Evolutionary conservation across 306 rosid species (phyloP).

Genomic region (Castanea crenata): DNA sequence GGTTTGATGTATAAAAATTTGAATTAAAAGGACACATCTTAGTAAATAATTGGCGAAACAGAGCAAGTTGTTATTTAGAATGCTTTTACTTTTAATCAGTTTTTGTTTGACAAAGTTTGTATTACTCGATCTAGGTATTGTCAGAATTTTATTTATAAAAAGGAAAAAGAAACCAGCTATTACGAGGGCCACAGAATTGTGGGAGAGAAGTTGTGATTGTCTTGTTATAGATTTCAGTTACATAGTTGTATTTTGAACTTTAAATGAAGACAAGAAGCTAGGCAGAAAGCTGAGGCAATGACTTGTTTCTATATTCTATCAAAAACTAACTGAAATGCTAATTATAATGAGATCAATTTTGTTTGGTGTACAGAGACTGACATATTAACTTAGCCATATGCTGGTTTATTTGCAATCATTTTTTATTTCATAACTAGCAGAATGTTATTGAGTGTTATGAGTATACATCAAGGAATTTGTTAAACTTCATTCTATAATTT

Average conservation of each 20-base stretch:
- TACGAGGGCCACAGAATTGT: background rate
- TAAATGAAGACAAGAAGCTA: background rate
- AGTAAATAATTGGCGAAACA: background rate
- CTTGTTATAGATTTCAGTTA: background rate
- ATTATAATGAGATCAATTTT: background rate
- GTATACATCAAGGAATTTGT: background rate
- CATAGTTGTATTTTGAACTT: background rate
- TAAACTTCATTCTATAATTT: conserved; percentile 5
- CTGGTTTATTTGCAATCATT: background rate
- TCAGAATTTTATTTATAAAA: background rate
- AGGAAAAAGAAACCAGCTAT: background rate
- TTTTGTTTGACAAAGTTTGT: background rate
- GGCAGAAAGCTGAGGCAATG: background rate
- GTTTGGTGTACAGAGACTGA: background rate
- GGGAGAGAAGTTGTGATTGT: background rate
- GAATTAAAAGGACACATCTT: background rate
- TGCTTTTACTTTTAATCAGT: background rate
- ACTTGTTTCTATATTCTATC: background rate
- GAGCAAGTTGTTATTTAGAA: background rate
- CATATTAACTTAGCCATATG: background rate
- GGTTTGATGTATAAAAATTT: background rate
- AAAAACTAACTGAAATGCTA: background rate
- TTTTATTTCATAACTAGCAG: background rate
- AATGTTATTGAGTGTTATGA: background rate
- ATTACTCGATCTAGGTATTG: background rate